These are phyloP conservation scores for Leucocoprinus leucothites DNA, from an alignment of 768 basidiomycete species.

Conservation along the genomic window DNA sequence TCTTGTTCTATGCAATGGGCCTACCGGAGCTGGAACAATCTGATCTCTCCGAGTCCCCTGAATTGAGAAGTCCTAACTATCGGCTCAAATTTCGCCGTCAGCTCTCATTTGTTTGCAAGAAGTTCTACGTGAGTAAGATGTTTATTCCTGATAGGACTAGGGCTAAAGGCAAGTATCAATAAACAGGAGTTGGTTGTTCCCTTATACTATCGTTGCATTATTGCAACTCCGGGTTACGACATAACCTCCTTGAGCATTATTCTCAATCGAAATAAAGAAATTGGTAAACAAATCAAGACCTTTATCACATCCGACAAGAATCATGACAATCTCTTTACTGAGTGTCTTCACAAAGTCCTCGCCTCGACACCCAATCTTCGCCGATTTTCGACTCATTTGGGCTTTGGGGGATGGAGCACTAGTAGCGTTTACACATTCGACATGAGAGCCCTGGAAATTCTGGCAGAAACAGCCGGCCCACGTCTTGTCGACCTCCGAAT, in stretches of 20 bases:
- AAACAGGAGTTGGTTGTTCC: conserved; percentile 1
- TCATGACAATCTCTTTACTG: neutral
- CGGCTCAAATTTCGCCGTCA: neutral
- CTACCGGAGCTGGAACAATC: conserved; percentile 1
- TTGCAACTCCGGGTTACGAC: neutral
- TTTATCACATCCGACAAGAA: neutral
- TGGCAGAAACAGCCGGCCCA: neutral
- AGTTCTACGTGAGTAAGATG: neutral
- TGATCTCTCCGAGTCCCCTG: neutral
- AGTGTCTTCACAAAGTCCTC: neutral
- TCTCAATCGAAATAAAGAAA: neutral
- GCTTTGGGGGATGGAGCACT: neutral
- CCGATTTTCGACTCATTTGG: neutral
- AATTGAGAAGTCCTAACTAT: neutral
- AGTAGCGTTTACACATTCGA: neutral
- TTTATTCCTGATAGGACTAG: too few species aligned
- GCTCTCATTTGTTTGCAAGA: neutral
- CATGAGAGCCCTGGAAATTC: neutral
- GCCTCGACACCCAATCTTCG: neutral
- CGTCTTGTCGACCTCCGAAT: conserved; percentile 3
- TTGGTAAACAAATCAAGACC: conserved; percentile 3
- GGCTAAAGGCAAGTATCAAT: neutral
- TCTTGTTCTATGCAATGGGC: conserved; percentile 7
- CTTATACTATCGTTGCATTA: conserved; percentile 2
- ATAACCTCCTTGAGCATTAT: neutral